Conservation (phyloP, 208 protist species). For the Acanthamoeba divionensis region DNA sequence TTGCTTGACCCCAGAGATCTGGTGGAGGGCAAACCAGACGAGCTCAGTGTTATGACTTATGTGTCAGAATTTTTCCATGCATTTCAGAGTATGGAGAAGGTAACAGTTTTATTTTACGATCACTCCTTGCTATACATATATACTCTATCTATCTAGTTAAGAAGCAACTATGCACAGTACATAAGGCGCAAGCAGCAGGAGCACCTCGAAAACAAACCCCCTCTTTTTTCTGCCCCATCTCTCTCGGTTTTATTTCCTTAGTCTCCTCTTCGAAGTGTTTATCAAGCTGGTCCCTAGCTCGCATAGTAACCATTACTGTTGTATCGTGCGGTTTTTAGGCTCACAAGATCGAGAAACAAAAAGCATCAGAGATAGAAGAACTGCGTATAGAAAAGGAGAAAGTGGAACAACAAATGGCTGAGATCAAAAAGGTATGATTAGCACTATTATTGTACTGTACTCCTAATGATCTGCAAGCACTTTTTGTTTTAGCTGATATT, state of each 20-base stretch:
- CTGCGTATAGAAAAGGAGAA: not conserved
- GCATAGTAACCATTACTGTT: not conserved
- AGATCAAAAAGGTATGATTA: too few relatives aligned
- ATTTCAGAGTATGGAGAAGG: not conserved
- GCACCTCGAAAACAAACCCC: too few relatives aligned
- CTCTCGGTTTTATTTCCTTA: not conserved
- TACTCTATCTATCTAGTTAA: too few relatives aligned
- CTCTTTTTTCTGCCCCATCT: too few relatives aligned
- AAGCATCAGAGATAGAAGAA: not conserved
- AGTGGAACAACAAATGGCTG: not conserved
- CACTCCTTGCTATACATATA: too few relatives aligned
- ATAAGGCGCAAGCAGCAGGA: too few relatives aligned
- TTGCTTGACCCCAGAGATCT: conserved; percentile 77
- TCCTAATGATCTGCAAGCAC: too few relatives aligned
- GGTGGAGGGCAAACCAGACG: conserved; percentile 72
- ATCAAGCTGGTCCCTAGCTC: not conserved
- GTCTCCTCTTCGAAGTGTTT: not conserved
- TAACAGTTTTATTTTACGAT: too few relatives aligned
- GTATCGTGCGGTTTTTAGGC: not conserved
- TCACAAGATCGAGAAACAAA: not conserved
- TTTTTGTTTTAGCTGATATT: too few relatives aligned
- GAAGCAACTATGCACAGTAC: too few relatives aligned
- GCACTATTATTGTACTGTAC: too few relatives aligned
- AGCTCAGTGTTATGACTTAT: conserved; percentile 82
- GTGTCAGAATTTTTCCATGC: conserved; percentile 70